Evolutionary conservation across 345 rosid genomes (phyloP).

Genomic region (Cardamine chenopodiifolia): DNA sequence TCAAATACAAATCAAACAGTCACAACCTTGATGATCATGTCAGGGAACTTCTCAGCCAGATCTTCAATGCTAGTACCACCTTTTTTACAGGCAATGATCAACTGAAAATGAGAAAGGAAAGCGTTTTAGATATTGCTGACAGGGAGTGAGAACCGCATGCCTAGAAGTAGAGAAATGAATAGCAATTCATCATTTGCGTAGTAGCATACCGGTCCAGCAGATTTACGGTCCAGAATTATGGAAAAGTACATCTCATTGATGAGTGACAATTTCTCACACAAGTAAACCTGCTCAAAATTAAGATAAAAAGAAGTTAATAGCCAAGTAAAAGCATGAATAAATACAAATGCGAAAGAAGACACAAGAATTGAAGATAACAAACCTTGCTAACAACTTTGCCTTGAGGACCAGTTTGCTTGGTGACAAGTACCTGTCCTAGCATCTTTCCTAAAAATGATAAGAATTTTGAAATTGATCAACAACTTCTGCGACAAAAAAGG

Average conservation of each 20-base stretch:
- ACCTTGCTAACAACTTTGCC: constrained; percentile 99
- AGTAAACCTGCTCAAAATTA: constrained; percentile 68
- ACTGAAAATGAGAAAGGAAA: constrained; percentile 50
- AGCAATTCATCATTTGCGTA: neutral
- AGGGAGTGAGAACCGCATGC: neutral
- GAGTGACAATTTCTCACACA: constrained; percentile 89
- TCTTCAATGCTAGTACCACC: constrained; percentile 99
- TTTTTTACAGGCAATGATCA: constrained; percentile 91
- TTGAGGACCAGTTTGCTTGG: constrained; percentile 96
- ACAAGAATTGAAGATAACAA: constrained; percentile 24
- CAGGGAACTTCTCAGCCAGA: constrained; percentile 96
- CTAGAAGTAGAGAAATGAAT: neutral
- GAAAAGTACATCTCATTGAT: constrained; percentile 99
- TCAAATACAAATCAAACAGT: constrained; percentile 1
- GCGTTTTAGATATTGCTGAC: neutral
- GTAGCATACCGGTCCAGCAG: constrained; percentile 95
- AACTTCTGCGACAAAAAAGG: neutral
- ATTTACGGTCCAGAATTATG: constrained; percentile 87
- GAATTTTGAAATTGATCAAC: neutral
- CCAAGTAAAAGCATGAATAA: neutral
- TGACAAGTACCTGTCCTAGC: constrained; percentile 97
- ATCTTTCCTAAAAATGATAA: constrained; percentile 68
- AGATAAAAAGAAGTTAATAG: neutral
- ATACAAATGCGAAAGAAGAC: neutral
- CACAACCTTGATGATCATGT: constrained; percentile 89